These are phyloP conservation scores for Barbarea vulgaris DNA, from an alignment of 345 rosid species.

Conservation along the genomic window DNA sequence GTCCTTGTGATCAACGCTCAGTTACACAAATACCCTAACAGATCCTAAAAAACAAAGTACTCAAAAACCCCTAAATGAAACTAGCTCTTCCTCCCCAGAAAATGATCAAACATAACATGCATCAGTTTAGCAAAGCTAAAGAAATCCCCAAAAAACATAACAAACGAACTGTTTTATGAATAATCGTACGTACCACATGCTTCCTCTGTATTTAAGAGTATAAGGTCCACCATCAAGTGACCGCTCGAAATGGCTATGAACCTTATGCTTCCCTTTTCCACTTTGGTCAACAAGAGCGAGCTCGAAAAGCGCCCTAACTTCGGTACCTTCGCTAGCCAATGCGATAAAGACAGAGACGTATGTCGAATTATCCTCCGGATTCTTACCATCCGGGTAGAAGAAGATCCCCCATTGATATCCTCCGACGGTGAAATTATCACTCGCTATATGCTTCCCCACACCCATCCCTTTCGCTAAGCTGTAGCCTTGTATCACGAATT, in stretches of 20 bases:
- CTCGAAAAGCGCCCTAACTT: constrained; percentile 91
- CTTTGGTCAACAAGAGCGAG: constrained; percentile 88
- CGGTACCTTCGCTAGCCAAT: constrained; percentile 86
- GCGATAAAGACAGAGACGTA: constrained; percentile 93
- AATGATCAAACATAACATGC: constrained; percentile 22
- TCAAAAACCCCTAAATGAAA: not conserved
- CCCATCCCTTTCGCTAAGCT: constrained; percentile 90
- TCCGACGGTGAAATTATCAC: constrained; percentile 85
- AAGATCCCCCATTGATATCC: constrained; percentile 96
- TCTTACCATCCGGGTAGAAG: constrained; percentile 95
- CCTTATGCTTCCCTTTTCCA: constrained; percentile 84
- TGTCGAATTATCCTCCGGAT: constrained; percentile 65
- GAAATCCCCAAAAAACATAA: constrained; percentile 2
- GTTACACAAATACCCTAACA: not conserved
- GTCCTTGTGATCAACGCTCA: not conserved
- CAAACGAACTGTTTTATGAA: not conserved
- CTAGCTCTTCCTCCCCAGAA: not conserved
- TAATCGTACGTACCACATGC: constrained; percentile 77
- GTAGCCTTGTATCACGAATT: constrained; percentile 77
- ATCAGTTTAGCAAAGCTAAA: not conserved
- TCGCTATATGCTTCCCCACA: constrained; percentile 75
- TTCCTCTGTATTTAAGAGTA: constrained; percentile 75
- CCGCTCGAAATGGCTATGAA: constrained; percentile 90
- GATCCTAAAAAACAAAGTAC: not conserved
- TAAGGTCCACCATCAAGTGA: constrained; percentile 89